These are phyloP conservation scores for Piromyces sp. DNA, from an alignment of 192 early-diverging fungal species.

Conservation along the genomic window DNA sequence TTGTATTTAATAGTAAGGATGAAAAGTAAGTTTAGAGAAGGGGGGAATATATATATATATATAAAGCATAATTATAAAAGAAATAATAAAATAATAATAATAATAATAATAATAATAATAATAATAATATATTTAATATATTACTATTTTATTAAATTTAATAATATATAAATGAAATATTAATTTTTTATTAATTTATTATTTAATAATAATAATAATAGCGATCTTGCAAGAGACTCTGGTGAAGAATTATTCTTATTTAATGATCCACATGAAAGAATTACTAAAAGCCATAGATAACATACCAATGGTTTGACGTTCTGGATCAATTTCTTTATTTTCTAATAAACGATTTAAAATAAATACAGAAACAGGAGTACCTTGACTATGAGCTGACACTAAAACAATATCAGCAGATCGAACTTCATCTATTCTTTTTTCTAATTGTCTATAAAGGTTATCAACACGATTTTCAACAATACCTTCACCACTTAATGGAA, in stretches of 20 bases:
- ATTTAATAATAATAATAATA: neutral
- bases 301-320: conserved; percentile 54
- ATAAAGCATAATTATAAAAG: too few species aligned
- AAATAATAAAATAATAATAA: too few species aligned
- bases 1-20: neutral
- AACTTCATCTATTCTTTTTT: neutral
- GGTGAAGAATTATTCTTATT: conserved; percentile 89
- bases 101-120: too few species aligned
- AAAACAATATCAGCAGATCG: conserved; percentile 55
- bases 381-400: conserved; percentile 84
- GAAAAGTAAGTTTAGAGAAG: neutral
- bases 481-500: conserved; percentile 82
- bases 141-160: too few species aligned
- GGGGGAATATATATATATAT: too few species aligned
- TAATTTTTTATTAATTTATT: neutral
- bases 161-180: too few species aligned
- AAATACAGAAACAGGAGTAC: conserved; percentile 71
- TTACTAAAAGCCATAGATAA: conserved; percentile 85
- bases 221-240: conserved; percentile 61
- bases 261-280: conserved; percentile 55
- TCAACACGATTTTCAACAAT: conserved; percentile 75
- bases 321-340: conserved; percentile 39
- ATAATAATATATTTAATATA: too few species aligned
- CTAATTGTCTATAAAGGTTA: conserved; percentile 56
- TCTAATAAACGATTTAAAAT: conserved; percentile 57